Evolutionary conservation across 108 stramenopile species (phyloP).

Genomic region (Discostella pseudostelligera): DNA sequence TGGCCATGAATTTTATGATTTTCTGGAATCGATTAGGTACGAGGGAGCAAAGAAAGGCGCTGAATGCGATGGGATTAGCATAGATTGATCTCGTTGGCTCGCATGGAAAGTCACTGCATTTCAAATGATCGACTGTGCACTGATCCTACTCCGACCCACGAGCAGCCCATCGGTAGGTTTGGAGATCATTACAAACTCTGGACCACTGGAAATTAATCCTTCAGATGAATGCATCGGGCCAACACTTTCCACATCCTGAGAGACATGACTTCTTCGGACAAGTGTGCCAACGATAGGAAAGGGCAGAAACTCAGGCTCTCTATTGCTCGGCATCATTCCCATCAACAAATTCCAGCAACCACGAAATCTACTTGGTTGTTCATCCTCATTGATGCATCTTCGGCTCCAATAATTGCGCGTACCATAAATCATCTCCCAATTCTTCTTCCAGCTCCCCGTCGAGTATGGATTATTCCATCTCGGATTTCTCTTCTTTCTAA

Average conservation of each 20-base stretch:
- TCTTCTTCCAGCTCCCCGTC: conserved; percentile 61
- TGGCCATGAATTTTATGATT: conserved; percentile 59
- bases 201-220: neutral
- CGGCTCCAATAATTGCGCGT: conserved; percentile 6
- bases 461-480: conserved; percentile 78
- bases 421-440: conserved; percentile 82
- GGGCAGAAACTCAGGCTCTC: conserved; percentile 86
- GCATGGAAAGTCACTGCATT: too few relatives aligned
- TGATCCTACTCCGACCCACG: neutral
- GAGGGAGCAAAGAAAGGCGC: conserved; percentile 36
- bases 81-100: too few relatives aligned
- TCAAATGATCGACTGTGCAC: neutral
- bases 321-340: conserved; percentile 57
- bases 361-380: conserved; percentile 13
- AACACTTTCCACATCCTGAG: neutral
- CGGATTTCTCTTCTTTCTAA: conserved; percentile 40
- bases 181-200: neutral
- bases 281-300: conserved; percentile 66
- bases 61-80: conserved; percentile 40
- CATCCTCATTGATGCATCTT: conserved; percentile 4
- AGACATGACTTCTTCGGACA: conserved; percentile 30
- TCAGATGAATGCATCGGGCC: conserved; percentile 12
- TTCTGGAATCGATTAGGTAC: conserved; percentile 54
- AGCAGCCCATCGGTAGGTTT: conserved; percentile 1
- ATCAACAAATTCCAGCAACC: conserved; percentile 34